These are phyloP conservation scores for Dictyostelium brefeldianum DNA, from an alignment of 78 protist species.

Conservation along the genomic window DNA sequence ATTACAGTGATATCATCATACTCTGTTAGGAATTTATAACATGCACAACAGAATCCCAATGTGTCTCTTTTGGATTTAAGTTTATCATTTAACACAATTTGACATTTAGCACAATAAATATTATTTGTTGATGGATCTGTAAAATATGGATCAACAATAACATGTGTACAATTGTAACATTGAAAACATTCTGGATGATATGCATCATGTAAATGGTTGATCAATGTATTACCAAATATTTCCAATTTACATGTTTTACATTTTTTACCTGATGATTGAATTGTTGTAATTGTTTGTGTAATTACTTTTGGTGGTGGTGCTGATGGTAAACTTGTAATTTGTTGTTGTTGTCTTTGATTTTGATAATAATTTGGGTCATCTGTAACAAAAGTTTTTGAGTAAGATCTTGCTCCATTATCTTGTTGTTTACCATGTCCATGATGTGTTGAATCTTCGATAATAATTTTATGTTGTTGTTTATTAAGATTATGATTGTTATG, in stretches of 20 bases:
- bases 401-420: background rate
- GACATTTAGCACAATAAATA: constrained; percentile 53
- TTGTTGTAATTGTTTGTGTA: constrained; percentile 19
- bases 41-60: constrained; percentile 30
- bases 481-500: background rate
- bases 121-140: constrained; percentile 10
- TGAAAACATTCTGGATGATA: constrained; percentile 44
- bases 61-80: constrained; percentile 13
- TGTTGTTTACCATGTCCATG: background rate
- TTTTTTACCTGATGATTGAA: constrained; percentile 14
- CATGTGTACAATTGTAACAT: background rate
- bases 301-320: background rate
- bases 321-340: background rate
- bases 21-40: constrained; percentile 26
- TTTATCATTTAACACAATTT: constrained; percentile 29
- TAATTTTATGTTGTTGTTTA: background rate
- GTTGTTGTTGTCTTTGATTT: background rate
- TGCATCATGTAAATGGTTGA: background rate
- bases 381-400: background rate
- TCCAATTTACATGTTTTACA: constrained; percentile 16
- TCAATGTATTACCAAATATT: constrained; percentile 5
- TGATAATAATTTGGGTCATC: constrained; percentile 2
- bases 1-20: constrained; percentile 7
- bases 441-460: constrained; percentile 4
- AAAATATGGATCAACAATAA: constrained; percentile 25